phyloP scores from a whole-genome alignment of 2,329 filamentous ascomycete genomes.

The Hypoxylon sp. region DNA sequence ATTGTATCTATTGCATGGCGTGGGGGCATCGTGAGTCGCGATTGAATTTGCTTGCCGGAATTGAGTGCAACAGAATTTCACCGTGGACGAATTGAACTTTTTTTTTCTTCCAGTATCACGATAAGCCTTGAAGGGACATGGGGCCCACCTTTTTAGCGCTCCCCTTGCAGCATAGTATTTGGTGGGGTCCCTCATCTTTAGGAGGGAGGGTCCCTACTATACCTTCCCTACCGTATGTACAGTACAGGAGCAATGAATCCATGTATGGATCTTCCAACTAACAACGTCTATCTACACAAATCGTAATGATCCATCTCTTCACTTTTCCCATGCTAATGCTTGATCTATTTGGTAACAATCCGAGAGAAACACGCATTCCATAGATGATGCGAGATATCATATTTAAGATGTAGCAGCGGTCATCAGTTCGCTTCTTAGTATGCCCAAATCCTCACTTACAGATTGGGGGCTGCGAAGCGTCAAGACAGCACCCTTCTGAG shows the following conservation, averaged over 20 bases:
- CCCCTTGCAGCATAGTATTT: background rate
- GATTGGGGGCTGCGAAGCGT: constrained; percentile 82
- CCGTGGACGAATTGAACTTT: constrained; percentile 39
- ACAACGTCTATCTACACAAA: background rate
- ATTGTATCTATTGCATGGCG: constrained; percentile 45
- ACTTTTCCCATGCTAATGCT: background rate
- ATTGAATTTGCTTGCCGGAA: constrained; percentile 20
- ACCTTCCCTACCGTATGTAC: no score
- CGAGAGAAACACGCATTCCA: background rate
- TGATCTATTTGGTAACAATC: background rate
- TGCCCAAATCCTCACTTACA: constrained; percentile 73
- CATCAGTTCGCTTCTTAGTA: constrained; percentile 61
- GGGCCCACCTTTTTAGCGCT: constrained; percentile 32
- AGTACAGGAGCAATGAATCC: no score
- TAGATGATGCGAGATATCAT: background rate
- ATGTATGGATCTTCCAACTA: background rate
- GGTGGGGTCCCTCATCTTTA: background rate
- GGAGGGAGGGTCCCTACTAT: background rate
- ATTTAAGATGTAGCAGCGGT: constrained; percentile 40
- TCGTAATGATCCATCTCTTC: background rate
- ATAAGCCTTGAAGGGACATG: constrained; percentile 22
- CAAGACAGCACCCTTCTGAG: constrained; percentile 84
- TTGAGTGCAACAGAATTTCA: constrained; percentile 20
- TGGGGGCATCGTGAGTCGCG: constrained; percentile 43
- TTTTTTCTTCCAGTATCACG: constrained; percentile 44